Conservation (phyloP, 2,329 filamentous ascomycete species). For the Colletotrichum karsti region DNA sequence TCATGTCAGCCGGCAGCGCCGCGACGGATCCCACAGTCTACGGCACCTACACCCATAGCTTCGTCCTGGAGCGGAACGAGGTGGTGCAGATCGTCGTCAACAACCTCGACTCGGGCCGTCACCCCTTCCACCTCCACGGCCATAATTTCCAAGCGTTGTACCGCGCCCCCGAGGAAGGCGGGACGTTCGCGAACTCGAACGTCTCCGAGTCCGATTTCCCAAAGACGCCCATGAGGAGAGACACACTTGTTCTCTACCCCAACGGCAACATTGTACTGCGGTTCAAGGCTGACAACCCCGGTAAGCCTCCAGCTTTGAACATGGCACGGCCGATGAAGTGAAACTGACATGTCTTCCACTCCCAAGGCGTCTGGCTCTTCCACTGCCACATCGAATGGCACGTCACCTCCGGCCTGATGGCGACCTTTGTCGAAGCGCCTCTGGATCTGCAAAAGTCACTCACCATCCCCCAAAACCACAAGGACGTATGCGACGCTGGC, state of each 20-base stretch:
- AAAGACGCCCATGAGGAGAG: slow-evolving; percentile 69
- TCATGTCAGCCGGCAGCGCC: slow-evolving; percentile 68
- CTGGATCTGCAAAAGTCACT: slow-evolving; percentile 67
- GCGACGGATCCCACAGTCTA: slow-evolving; percentile 70
- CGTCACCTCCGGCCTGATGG: slow-evolving; percentile 70
- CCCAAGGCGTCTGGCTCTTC: slow-evolving; percentile 70
- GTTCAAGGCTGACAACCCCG: slow-evolving; percentile 74
- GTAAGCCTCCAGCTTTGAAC: slow-evolving; percentile 38
- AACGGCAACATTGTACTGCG: slow-evolving; percentile 74
- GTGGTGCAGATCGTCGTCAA: slow-evolving; percentile 82
- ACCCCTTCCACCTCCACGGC: slow-evolving; percentile 83
- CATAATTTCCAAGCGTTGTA: slow-evolving; percentile 76
- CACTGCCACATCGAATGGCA: slow-evolving; percentile 89
- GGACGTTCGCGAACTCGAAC: slow-evolving; percentile 59
- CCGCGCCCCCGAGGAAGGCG: slow-evolving; percentile 65
- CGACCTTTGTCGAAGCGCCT: slow-evolving; percentile 71
- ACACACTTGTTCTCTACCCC: slow-evolving; percentile 72
- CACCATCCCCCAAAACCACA: slow-evolving; percentile 66
- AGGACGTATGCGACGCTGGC: slow-evolving; percentile 63
- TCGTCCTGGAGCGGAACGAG: slow-evolving; percentile 73
- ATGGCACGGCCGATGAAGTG: no score
- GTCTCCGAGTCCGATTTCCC: slow-evolving; percentile 57
- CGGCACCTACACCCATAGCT: slow-evolving; percentile 70
- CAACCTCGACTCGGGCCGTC: slow-evolving; percentile 75
- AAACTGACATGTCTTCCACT: slow-evolving; percentile 3